Conservation (phyloP, 805 yeast genomes). For the Candida silvicultrix region DNA sequence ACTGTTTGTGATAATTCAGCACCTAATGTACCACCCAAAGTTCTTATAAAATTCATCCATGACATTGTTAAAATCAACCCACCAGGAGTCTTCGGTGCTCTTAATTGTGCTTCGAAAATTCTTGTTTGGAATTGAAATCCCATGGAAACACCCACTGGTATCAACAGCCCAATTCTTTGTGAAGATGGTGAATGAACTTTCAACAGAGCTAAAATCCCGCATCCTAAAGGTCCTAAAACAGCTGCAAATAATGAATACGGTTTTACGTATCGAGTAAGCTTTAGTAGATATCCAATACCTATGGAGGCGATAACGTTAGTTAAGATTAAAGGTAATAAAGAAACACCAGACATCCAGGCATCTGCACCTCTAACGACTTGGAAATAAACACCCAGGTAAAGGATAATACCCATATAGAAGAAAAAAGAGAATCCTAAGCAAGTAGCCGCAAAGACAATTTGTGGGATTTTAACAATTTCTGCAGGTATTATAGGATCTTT, state of each 20-base stretch:
- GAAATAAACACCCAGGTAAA: conserved; percentile 34
- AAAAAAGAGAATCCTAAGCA: conserved; percentile 2
- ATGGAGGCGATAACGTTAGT: conserved; percentile 23
- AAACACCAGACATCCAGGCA: conserved; percentile 40
- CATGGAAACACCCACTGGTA: background rate
- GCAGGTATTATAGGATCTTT: conserved; percentile 36
- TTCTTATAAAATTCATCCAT: background rate
- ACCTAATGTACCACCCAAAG: background rate
- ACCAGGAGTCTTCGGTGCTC: background rate
- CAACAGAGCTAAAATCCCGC: background rate
- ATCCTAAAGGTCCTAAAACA: background rate
- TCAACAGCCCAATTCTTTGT: background rate
- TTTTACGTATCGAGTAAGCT: background rate
- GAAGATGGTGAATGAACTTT: background rate
- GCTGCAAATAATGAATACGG: background rate
- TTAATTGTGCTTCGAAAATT: background rate
- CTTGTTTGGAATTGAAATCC: background rate
- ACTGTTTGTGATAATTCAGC: background rate
- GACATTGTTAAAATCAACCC: background rate
- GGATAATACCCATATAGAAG: conserved; percentile 2
- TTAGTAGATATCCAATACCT: background rate
- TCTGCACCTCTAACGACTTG: conserved; percentile 32
- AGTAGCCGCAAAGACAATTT: conserved; percentile 1
- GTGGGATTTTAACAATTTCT: background rate
- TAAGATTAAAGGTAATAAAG: conserved; percentile 35